Evolutionary conservation across 2,329 filamentous ascomycete species (phyloP), one percentile per base, ranked within the genome.

Genomic region (Aspergillus intermedius): DNA sequence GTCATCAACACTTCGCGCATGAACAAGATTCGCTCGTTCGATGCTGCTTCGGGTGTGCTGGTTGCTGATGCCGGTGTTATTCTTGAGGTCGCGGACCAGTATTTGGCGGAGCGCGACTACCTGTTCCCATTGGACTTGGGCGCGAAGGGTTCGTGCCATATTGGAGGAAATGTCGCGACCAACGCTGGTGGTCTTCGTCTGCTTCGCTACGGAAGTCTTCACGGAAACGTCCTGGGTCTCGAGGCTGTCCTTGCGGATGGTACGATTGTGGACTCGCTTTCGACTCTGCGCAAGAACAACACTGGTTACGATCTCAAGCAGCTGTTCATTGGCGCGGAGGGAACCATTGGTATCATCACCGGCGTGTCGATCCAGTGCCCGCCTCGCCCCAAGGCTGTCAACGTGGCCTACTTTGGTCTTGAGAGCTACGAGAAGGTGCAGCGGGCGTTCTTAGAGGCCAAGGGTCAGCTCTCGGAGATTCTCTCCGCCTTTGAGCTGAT

Each of bases 251-350:
- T 98, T 37, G 88, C 93, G 1, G 88, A 98, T 64, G 93, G 93
- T 47, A 96, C 90, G 5, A 80, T 98, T 58, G 78, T 98, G 42
- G 84, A 97, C 60, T 90, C 96, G 60, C 82, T 98, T 28, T 86
- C 82, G 58, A 91, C 81, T 51, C 77, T 98, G 49, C 83, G 93
- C 57, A 98, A 98, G 77, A 97, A 98, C 77, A 98, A 98, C 74
- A 98, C 93, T 2, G 93, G 93, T 23, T 98, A 97, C 71, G 94
- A 98, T 67, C 72, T 96, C 49, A 96, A 96, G 76, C 91, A 96
- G 71, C 80, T 96, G 32, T 96, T 98, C 68, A 95, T 98, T 61
- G 93, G 93, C 42, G 88, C 84, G 28, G 93, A 98, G 70, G 93
- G 93, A 21, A 97, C 93, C 4, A 86, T 97, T 54, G 93, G 93